Conservation (phyloP, 768 basidiomycete species). For the Pilatotrama ljubarskyi region DNA sequence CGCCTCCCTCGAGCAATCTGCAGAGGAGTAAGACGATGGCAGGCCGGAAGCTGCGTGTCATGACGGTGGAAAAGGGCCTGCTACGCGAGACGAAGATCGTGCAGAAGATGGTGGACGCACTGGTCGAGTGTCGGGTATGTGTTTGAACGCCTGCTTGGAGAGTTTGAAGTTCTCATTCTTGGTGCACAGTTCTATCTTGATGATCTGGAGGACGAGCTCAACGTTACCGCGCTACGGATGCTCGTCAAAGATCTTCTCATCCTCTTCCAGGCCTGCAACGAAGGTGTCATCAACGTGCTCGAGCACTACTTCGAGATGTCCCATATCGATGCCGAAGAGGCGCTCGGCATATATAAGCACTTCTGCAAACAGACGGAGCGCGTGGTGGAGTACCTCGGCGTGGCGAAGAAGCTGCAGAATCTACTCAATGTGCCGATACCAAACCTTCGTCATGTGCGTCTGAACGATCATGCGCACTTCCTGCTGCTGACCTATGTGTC, state of each 20-base stretch:
- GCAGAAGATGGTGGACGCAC: conserved; percentile 83
- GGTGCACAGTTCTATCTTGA: conserved; percentile 83
- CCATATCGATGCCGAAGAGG: conserved; percentile 82
- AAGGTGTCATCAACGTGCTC: conserved; percentile 83
- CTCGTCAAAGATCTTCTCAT: conserved; percentile 95
- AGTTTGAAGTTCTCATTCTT: no score
- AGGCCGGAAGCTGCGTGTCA: conserved; percentile 81
- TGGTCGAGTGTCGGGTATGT: conserved; percentile 87
- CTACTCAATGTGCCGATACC: conserved; percentile 93
- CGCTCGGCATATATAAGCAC: conserved; percentile 84
- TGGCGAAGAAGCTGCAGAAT: conserved; percentile 92
- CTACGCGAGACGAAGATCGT: conserved; percentile 90
- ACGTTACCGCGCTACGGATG: conserved; percentile 86
- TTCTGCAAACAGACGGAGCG: conserved; percentile 93
- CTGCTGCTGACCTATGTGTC: neutral
- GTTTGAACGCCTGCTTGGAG: conserved; percentile 3
- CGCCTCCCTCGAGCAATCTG: conserved; percentile 30
- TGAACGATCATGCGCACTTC: neutral
- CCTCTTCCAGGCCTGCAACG: conserved; percentile 94
- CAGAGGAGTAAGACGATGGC: conserved; percentile 72
- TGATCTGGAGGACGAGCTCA: conserved; percentile 89
- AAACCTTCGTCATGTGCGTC: conserved; percentile 82
- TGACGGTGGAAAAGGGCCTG: conserved; percentile 96
- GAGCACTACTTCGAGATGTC: conserved; percentile 99
- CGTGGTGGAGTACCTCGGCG: conserved; percentile 89